Conservation (phyloP, 1,139 yeast species). For the Debaryomyces singareniensis region DNA sequence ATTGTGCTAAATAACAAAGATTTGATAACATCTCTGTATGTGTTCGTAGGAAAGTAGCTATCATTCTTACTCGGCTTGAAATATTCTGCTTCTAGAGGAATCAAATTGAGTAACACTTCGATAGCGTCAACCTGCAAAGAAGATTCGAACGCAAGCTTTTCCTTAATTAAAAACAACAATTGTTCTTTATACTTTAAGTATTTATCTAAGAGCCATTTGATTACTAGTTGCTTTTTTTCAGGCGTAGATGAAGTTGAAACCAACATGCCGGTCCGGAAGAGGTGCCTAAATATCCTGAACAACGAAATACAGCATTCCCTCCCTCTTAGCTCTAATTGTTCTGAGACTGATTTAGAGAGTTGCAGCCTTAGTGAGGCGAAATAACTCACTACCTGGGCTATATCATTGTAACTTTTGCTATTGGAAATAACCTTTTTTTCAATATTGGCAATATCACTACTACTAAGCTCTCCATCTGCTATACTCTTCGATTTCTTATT, state of each 20-base stretch:
- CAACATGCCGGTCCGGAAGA: constrained; percentile 47
- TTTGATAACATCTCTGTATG: constrained; percentile 44
- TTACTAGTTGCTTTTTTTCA: constrained; percentile 41
- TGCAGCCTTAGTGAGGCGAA: no score
- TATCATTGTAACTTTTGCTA: constrained; percentile 50
- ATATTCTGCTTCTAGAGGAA: constrained; percentile 53
- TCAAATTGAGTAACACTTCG: constrained; percentile 55
- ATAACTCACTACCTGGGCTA: no score
- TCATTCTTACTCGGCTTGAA: constrained; percentile 43
- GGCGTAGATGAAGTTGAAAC: constrained; percentile 29
- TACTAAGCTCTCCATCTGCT: neutral
- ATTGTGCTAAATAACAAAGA: constrained; percentile 37
- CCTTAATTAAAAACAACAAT: constrained; percentile 34
- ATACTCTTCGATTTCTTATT: constrained; percentile 24
- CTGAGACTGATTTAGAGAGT: no score
- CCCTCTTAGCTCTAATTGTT: constrained; percentile 23
- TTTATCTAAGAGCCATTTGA: constrained; percentile 58
- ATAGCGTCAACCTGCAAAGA: constrained; percentile 56
- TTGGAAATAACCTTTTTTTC: constrained; percentile 12
- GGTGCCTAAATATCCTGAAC: constrained; percentile 50
- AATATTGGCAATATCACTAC: neutral
- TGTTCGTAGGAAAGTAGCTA: constrained; percentile 56
- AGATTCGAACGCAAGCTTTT: constrained; percentile 26
- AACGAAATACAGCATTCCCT: constrained; percentile 50
- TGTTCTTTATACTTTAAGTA: constrained; percentile 50